phyloP scores from a whole-genome alignment of 2,329 filamentous ascomycete genomes.

The Pseudocercospora eumusae region DNA sequence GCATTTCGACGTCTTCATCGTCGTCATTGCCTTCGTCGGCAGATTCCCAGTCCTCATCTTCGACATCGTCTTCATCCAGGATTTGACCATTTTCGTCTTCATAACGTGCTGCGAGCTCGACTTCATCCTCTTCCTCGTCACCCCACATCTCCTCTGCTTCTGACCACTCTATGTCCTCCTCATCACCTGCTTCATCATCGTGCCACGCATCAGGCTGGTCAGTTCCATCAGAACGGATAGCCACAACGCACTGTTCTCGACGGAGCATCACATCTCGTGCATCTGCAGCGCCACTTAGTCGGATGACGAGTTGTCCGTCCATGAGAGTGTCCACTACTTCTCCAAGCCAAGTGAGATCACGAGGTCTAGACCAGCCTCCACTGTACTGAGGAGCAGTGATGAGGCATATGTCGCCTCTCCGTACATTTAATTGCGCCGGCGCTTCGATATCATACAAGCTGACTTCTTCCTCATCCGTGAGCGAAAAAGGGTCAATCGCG shows the following conservation, averaged over 20 bases:
- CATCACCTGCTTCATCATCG: conserved; percentile 44
- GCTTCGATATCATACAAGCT: conserved; percentile 61
- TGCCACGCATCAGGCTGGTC: conserved; percentile 30
- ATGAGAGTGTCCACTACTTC: conserved; percentile 57
- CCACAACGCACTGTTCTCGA: conserved; percentile 52
- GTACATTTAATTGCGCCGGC: conserved; percentile 51
- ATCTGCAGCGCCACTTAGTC: conserved; percentile 54
- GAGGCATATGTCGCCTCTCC: conserved; percentile 57
- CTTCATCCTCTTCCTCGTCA: conserved; percentile 37
- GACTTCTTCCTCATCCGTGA: conserved; percentile 49
- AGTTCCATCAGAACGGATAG: conserved; percentile 45
- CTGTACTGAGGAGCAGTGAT: conserved; percentile 34
- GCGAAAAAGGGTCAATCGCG: conserved; percentile 21
- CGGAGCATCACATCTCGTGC: conserved; percentile 54
- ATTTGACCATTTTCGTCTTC: conserved; percentile 49
- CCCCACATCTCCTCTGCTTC: conserved; percentile 38
- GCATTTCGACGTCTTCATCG: conserved; percentile 28
- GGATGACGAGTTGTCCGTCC: conserved; percentile 56
- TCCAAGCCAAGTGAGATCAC: conserved; percentile 55
- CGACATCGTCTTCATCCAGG: conserved; percentile 47
- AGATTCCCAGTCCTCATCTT: conserved; percentile 47
- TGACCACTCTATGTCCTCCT: conserved; percentile 28
- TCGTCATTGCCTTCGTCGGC: conserved; percentile 35
- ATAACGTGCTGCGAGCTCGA: conserved; percentile 33
- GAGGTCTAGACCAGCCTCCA: background rate